Conservation (phyloP, 257 asterid species). For the Fraxinus americana region DNA sequence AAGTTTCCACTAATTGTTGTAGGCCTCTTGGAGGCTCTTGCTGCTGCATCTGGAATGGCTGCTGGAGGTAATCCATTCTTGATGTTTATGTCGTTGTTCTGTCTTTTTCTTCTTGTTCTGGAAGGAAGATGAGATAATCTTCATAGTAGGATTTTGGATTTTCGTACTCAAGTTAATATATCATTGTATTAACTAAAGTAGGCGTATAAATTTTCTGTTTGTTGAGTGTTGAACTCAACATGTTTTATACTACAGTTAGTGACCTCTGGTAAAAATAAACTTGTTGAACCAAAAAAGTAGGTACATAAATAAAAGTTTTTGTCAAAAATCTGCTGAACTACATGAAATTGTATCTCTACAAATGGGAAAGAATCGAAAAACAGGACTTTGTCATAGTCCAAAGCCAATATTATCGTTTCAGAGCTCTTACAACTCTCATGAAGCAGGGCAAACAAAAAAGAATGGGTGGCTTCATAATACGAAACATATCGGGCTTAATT, state of each 20-base stretch:
- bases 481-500: not conserved
- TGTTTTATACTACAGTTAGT: not conserved
- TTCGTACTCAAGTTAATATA: not conserved
- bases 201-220: not conserved
- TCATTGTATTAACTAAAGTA: not conserved
- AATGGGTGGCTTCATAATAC: not conserved
- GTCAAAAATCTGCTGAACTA: not conserved
- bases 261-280: not conserved
- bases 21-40: slow-evolving; percentile 97
- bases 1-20: slow-evolving; percentile 72
- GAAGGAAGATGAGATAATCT: not conserved
- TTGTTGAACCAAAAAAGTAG: no score
- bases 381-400: not conserved
- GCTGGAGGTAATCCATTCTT: slow-evolving; percentile 76
- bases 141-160: not conserved
- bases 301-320: not conserved
- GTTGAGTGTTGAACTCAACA: not conserved
- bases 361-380: not conserved
- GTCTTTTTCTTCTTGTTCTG: slow-evolving; percentile 6
- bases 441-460: not conserved
- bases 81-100: slow-evolving; percentile 7
- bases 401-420: not conserved
- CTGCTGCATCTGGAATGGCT: slow-evolving; percentile 98
- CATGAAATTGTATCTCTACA: not conserved
- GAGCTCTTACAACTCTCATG: not conserved